Evolutionary conservation across 495 filamentous ascomycete genomes (phyloP).

Genomic region (Xeromyces bisporus): DNA sequence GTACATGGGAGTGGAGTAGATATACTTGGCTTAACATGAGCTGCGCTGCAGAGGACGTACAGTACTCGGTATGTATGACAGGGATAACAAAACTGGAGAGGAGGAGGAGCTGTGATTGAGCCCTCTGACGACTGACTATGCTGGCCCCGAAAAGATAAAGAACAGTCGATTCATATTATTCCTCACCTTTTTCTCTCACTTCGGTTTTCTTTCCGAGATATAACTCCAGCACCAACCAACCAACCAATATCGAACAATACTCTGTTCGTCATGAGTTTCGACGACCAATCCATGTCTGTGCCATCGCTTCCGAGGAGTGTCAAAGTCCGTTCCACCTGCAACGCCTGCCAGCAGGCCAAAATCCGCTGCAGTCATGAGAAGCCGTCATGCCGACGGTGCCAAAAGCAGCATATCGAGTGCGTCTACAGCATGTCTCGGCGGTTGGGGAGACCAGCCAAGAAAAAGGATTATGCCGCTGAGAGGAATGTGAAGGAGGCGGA

Average conservation of each 20-base stretch:
- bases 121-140: too few relatives aligned
- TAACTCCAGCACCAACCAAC: neutral
- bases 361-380: conserved; percentile 34
- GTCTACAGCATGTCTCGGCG: conserved; percentile 31
- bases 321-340: conserved; percentile 31
- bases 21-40: neutral
- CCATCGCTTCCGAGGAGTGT: conserved; percentile 18
- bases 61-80: neutral
- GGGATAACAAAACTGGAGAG: neutral
- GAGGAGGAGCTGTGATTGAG: too few relatives aligned
- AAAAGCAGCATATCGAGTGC: conserved; percentile 25
- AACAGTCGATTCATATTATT: too few relatives aligned
- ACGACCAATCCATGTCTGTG: conserved; percentile 1
- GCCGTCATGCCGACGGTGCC: conserved; percentile 26
- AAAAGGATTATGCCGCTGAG: conserved; percentile 7
- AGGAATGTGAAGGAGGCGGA: neutral
- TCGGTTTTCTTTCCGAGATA: neutral
- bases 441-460: conserved; percentile 27
- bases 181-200: too few relatives aligned
- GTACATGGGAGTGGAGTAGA: neutral
- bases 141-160: too few relatives aligned
- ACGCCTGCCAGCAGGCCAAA: conserved; percentile 32
- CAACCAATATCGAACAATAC: too few relatives aligned
- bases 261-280: neutral
- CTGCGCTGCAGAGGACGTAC: too few relatives aligned